Evolutionary conservation across 2,329 filamentous ascomycete species (phyloP), one percentile per base, ranked within the genome.

Genomic region (Fusarium burgessii): DNA sequence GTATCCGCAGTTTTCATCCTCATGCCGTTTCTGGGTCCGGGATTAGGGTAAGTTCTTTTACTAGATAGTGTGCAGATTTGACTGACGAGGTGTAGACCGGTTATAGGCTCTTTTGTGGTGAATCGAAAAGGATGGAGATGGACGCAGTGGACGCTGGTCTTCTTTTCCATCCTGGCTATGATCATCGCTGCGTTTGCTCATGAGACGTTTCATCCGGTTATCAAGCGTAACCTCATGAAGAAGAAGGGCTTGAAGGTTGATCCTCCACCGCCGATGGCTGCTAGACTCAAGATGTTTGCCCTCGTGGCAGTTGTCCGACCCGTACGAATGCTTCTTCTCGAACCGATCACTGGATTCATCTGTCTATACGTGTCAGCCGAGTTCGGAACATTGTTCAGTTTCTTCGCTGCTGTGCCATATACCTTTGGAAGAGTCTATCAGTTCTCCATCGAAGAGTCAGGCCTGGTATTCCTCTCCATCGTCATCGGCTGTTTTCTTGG

Each of bases 291-390:
- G 23, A 20, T 66, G 3, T 85, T 87, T 62, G 65, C 84, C 6
- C 78, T 82, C 0, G 77, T 83, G 2, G 82, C 84, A 3, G 76
- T 88, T 2, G 65, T 87, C 18, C 81, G 87, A 14, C 88, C 88
- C 0, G 20, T 90, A 1, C 83, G 85, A 46, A 89, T 92, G 83
- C 82, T 92, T 11, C 75, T 89, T 42, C 85, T 86, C 2, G 90
- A 92, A 72, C 89, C 90, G 5, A 90, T 92, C 40, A 86, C 91
- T 4, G 84, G 85, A 14, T 88, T 90, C 58, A 77, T 84, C 40
- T 84, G 82, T 43, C 73, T 88, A 1, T 88, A 88, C 70, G 81
- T 84, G 0, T 79, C 85, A 1, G 84, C 83, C 71, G 82, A 84
- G 56, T 88, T 88, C 58, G 86, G 83, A 7, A 85, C 85, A 0